phyloP scores from a whole-genome alignment of 805 yeast species.

The Starmerella stigmatis region DNA sequence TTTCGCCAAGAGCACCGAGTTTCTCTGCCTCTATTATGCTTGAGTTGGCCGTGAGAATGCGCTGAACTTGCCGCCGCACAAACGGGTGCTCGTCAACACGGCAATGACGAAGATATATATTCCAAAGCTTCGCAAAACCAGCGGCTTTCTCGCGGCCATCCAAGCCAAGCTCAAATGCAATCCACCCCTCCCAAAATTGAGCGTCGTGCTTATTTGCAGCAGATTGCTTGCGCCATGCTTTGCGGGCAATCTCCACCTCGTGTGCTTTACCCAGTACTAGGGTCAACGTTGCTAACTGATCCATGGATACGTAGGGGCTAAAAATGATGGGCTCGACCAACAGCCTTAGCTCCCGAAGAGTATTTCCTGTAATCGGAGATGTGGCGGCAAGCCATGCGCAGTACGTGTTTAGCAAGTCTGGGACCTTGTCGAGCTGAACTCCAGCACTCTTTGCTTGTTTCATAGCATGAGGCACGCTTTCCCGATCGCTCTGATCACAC shows the following conservation, averaged over 20 bases:
- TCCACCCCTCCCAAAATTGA: slow-evolving; percentile 1
- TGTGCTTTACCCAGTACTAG: not conserved
- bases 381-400: not conserved
- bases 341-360: not conserved
- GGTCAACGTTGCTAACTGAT: not conserved
- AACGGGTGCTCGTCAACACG: not conserved
- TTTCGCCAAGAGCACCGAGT: not conserved
- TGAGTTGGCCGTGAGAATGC: not conserved
- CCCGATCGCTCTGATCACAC: not conserved
- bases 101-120: not conserved
- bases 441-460: not conserved
- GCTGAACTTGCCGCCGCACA: not conserved
- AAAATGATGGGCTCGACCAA: not conserved
- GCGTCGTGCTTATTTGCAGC: too few species aligned
- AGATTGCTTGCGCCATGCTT: slow-evolving; percentile 1
- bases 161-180: not conserved
- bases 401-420: not conserved
- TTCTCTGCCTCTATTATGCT: not conserved
- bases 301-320: not conserved
- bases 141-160: not conserved
- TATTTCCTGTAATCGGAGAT: not conserved
- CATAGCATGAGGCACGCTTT: not conserved
- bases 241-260: not conserved
- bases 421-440: not conserved
- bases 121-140: not conserved